Conservation (phyloP, 257 asterid species). For the Striga asiatica region DNA sequence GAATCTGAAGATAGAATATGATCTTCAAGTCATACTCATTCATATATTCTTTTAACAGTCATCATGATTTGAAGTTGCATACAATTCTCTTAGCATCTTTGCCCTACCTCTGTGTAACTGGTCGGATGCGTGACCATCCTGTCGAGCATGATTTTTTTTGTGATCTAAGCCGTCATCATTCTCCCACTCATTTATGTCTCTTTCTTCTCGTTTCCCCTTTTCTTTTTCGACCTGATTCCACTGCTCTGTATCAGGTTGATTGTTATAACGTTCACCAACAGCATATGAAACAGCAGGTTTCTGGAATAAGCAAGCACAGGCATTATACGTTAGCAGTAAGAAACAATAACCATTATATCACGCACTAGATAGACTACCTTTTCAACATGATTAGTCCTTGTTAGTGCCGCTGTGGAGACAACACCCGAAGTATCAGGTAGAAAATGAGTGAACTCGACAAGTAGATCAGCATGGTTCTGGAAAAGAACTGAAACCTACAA, state of each 20-base stretch:
- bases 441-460: slow-evolving; percentile 86
- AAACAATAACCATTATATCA: slow-evolving; percentile 13
- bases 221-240: slow-evolving; percentile 37
- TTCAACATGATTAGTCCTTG: slow-evolving; percentile 35
- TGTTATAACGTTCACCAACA: slow-evolving; percentile 30
- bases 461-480: slow-evolving; percentile 73
- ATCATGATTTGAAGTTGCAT: slow-evolving; percentile 12
- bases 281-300: slow-evolving; percentile 39
- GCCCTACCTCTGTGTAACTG: slow-evolving; percentile 56
- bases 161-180: slow-evolving; percentile 30
- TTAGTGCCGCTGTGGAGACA: slow-evolving; percentile 35
- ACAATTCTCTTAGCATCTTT: slow-evolving; percentile 10
- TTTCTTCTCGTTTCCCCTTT: slow-evolving; percentile 35
- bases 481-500: slow-evolving; percentile 84
- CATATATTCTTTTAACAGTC: not conserved
- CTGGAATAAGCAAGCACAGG: slow-evolving; percentile 29
- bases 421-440: slow-evolving; percentile 68
- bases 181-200: slow-evolving; percentile 39
- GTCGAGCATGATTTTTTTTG: slow-evolving; percentile 36
- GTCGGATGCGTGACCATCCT: slow-evolving; percentile 36
- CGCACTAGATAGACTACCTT: slow-evolving; percentile 44
- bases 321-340: slow-evolving; percentile 11
- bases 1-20: slow-evolving; percentile 7
- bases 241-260: slow-evolving; percentile 39
- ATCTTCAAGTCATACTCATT: slow-evolving; percentile 1